phyloP scores from a whole-genome alignment of 192 early-diverging fungal genomes.

The Coemansia sp. region DNA sequence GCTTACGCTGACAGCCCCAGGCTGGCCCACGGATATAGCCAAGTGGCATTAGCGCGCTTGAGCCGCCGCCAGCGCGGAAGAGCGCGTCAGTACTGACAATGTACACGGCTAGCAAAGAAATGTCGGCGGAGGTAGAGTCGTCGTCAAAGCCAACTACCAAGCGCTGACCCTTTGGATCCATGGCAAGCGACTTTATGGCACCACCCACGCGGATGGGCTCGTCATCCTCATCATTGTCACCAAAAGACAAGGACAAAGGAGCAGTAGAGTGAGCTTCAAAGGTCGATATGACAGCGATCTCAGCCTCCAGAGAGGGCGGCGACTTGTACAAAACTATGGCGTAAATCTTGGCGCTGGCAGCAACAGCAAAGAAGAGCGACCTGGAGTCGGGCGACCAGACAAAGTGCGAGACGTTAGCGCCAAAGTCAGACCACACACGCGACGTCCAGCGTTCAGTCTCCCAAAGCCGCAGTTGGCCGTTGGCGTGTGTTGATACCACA shows the following conservation, averaged over 20 bases:
- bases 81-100: constrained; percentile 37
- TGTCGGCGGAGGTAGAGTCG: constrained; percentile 37
- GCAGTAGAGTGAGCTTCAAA: constrained; percentile 36
- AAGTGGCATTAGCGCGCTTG: constrained; percentile 38
- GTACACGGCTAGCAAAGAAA: constrained; percentile 47
- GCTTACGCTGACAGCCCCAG: constrained; percentile 35
- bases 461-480: constrained; percentile 51
- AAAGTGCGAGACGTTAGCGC: constrained; percentile 19
- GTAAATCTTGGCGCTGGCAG: constrained; percentile 27
- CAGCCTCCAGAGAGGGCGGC: constrained; percentile 41
- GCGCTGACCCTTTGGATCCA: constrained; percentile 50
- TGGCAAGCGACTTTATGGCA: constrained; percentile 33
- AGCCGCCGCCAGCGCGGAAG: constrained; percentile 43
- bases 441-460: constrained; percentile 46
- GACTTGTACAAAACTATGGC: constrained; percentile 35
- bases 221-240: neutral
- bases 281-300: constrained; percentile 25
- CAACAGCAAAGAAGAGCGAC: constrained; percentile 39
- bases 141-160: constrained; percentile 44
- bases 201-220: constrained; percentile 46
- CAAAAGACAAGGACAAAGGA: no score
- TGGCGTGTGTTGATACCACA: constrained; percentile 39
- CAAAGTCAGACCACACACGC: constrained; percentile 47
- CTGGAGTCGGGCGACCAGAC: constrained; percentile 51
- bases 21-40: constrained; percentile 52